phyloP scores from a whole-genome alignment of 495 filamentous ascomycete species.

The Hyaloscypha hepaticicola region DNA sequence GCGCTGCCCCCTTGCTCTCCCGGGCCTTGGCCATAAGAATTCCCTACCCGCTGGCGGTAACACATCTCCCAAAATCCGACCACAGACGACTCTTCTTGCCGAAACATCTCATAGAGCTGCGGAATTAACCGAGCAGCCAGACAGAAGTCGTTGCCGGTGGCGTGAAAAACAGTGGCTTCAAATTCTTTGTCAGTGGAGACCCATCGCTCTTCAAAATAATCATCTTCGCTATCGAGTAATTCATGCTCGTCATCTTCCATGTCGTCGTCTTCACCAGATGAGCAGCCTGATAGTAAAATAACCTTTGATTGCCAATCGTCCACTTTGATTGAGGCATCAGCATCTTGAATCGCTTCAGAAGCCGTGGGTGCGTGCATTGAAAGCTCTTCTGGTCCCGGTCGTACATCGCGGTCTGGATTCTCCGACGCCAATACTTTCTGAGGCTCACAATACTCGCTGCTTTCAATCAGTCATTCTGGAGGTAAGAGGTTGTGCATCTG shows the following conservation, averaged over 20 bases:
- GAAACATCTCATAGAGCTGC: constrained; percentile 4
- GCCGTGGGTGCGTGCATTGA: no score
- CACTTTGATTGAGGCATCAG: no score
- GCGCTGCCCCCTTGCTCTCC: neutral
- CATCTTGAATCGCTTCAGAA: no score
- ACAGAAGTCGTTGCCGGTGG: neutral
- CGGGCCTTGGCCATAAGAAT: neutral
- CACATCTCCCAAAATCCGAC: neutral
- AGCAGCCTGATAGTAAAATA: neutral
- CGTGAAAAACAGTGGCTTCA: neutral
- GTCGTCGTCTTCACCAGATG: neutral
- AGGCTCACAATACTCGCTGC: no score
- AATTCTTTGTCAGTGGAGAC: neutral
- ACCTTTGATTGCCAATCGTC: neutral
- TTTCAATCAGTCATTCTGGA: no score
- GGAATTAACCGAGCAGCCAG: constrained; percentile 4
- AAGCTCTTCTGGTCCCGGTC: no score
- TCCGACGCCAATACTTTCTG: no score
- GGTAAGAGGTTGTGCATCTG: no score
- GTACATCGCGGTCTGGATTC: no score
- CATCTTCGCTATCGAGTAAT: neutral
- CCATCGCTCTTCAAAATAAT: constrained; percentile 6
- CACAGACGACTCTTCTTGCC: constrained; percentile 1
- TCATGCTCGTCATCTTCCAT: neutral
- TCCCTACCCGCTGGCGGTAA: neutral